Conservation (phyloP, 805 yeast species). For the Wickerhamiella qilinensis region DNA sequence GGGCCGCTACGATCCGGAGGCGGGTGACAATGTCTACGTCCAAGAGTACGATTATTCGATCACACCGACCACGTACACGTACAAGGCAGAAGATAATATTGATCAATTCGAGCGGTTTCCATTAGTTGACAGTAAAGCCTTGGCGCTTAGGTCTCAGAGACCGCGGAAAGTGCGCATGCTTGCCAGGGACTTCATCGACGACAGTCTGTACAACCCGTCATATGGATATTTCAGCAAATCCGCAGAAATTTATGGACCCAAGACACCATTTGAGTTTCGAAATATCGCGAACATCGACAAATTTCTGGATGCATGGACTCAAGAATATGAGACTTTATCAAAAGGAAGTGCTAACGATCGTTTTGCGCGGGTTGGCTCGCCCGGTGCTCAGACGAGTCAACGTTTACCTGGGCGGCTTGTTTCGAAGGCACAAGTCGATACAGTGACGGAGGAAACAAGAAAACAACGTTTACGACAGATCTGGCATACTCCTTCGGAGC, state of each 20-base stretch:
- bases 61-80: slow-evolving; percentile 21
- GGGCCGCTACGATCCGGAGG: slow-evolving; percentile 3
- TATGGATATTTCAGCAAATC: slow-evolving; percentile 73
- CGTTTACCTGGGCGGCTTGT: too few relatives aligned
- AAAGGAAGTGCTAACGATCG: slow-evolving; percentile 6
- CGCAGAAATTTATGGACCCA: slow-evolving; percentile 60
- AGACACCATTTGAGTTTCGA: slow-evolving; percentile 45
- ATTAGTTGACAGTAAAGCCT: slow-evolving; percentile 23
- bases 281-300: slow-evolving; percentile 47
- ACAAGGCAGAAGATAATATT: slow-evolving; percentile 21
- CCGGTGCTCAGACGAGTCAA: not conserved
- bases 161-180: slow-evolving; percentile 56
- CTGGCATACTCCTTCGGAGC: slow-evolving; percentile 85
- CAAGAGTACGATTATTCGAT: slow-evolving; percentile 23
- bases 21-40: slow-evolving; percentile 5
- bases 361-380: not conserved
- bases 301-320: slow-evolving; percentile 52
- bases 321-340: slow-evolving; percentile 27
- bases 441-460: not conserved
- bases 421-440: not conserved
- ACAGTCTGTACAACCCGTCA: slow-evolving; percentile 61
- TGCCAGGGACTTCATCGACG: slow-evolving; percentile 69
- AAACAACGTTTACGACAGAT: slow-evolving; percentile 29
- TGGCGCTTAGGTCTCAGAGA: slow-evolving; percentile 26
- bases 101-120: slow-evolving; percentile 30